phyloP scores from a whole-genome alignment of 148 eudicot genomes.

The Silene latifolia region DNA sequence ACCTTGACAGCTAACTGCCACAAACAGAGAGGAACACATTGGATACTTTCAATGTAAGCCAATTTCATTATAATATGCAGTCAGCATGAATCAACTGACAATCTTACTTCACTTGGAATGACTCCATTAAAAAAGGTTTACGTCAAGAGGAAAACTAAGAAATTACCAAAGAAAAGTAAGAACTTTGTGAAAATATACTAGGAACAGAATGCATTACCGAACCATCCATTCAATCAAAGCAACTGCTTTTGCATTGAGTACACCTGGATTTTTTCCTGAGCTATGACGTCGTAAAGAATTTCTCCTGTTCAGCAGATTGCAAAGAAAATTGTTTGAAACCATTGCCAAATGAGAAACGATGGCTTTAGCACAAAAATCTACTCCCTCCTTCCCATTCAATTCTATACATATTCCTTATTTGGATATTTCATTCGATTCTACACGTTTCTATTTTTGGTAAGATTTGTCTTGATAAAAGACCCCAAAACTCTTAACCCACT shows the following conservation, averaged over 20 bases:
- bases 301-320: slow-evolving; percentile 40
- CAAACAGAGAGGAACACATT: neutral
- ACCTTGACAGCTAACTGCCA: neutral
- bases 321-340: slow-evolving; percentile 1
- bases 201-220: slow-evolving; percentile 39
- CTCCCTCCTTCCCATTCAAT: neutral
- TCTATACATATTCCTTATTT: neutral
- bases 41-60: neutral
- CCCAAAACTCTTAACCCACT: neutral
- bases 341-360: slow-evolving; percentile 3
- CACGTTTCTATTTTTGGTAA: neutral
- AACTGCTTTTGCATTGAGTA: slow-evolving; percentile 51
- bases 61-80: neutral
- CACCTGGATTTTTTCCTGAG: slow-evolving; percentile 35
- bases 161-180: neutral
- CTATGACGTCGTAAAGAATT: slow-evolving; percentile 32
- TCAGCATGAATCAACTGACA: neutral
- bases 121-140: neutral
- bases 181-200: neutral
- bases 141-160: neutral
- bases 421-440: neutral
- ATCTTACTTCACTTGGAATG: neutral
- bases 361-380: slow-evolving; percentile 13
- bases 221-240: slow-evolving; percentile 52
- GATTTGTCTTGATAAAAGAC: neutral